Conservation (phyloP, 768 basidiomycete species). For the Psilocybe cyanescens region DNA sequence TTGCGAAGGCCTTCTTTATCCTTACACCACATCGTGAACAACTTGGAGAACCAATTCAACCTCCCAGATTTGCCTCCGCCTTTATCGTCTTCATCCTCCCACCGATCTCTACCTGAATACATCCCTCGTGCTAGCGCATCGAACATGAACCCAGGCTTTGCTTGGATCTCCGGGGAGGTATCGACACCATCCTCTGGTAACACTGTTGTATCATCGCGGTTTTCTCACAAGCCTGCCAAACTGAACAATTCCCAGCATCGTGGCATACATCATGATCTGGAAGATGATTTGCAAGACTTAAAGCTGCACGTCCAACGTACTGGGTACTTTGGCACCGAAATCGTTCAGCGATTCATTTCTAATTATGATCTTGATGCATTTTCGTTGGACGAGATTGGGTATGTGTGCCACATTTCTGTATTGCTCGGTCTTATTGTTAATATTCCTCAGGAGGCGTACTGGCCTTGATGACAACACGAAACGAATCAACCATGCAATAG, state of each 20-base stretch:
- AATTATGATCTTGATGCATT: not conserved
- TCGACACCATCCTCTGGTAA: not conserved
- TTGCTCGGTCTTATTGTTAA: not conserved
- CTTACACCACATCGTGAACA: no score
- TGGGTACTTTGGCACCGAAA: not conserved
- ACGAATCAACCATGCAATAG: not conserved
- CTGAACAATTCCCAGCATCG: not conserved
- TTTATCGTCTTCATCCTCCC: no score
- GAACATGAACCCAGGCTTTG: not conserved
- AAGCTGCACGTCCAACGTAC: not conserved
- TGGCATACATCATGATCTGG: not conserved
- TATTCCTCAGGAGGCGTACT: not conserved
- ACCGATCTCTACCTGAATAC: no score
- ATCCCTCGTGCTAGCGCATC: no score
- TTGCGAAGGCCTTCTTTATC: no score
- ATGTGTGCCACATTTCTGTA: not conserved
- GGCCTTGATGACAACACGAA: not conserved
- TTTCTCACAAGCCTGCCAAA: not conserved
- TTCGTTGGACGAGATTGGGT: not conserved
- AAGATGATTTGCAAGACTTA: not conserved
- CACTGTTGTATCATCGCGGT: no score
- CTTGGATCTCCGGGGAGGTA: not conserved
- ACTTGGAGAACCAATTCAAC: no score
- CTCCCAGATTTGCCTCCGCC: no score
- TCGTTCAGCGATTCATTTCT: constrained; percentile 1